Base-by-base conservation (phyloP, 441 rosid genomes). In the Erodium texanum region DNA sequence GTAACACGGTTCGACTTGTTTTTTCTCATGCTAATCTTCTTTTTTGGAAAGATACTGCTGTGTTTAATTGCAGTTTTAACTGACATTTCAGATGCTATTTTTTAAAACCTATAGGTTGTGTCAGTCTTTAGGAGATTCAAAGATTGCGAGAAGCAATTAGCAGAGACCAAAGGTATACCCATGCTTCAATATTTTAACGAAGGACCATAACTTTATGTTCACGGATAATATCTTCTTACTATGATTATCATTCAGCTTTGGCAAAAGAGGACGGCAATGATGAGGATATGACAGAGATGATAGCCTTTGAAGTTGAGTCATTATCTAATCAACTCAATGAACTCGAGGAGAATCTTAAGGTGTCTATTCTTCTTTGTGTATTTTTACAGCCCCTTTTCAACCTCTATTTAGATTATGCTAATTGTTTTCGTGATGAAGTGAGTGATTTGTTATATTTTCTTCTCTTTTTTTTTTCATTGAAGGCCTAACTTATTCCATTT, bases 241-340 rank as follows among this genome's bases (percentile, higher is more conserved):
- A 6, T 1, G 16, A 19, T 62, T 23, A 43, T 50, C 59, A 22
- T 64, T 64, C 81, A 93, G 97, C 83, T 77, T 81, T 93, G 75
- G 86, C 82, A 18, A 88, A 86, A 80, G 95, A 90, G 70, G 88
- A 80, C 69, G 88, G 84, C 64, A 83, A 78, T 68, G 97, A 89
- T 73, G 88, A 81, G 77, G 98, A 87, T 71, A 93, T 93, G 98
- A 86, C 89, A 69, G 93, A 93, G 78, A 93, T 93, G 97, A 89
- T 93, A 69, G 85, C 82, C 52, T 76, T 63, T 75, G 98, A 93
- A 80, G 78, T 90, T 20, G 74, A 71, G 41, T 93, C 97, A 3
- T 83, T 90, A 66, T 72, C 89, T 32, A 75, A 62, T 62, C 84
- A 90, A 76, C 82, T 85, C 63, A 76, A 84, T 72, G 86, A 79